A percentile compares a stretch with the other conserved stretches of the same genome.
phyloP scores from a whole-genome alignment of 257 asterid species.

The Perilla frutescens region DNA sequence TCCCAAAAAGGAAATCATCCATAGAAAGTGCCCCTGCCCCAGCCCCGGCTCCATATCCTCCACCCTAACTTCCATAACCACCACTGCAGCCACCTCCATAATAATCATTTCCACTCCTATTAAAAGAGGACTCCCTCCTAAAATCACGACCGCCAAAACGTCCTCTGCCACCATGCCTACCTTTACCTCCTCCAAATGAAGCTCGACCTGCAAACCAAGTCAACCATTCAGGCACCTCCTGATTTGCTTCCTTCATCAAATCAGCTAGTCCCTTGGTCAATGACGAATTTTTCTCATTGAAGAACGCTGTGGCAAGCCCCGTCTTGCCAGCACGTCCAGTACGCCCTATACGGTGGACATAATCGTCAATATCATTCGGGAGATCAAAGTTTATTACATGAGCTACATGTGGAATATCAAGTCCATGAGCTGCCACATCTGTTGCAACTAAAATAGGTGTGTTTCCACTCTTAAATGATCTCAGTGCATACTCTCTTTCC shows the following conservation, averaged over 20 bases:
- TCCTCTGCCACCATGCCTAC: constrained; percentile 64
- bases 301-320: constrained; percentile 88
- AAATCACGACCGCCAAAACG: constrained; percentile 85
- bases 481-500: constrained; percentile 81
- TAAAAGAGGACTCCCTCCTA: constrained; percentile 57
- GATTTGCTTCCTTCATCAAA: constrained; percentile 83
- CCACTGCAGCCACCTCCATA: constrained; percentile 45
- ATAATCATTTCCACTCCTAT: constrained; percentile 51
- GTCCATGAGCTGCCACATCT: constrained; percentile 91
- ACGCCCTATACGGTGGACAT: constrained; percentile 85
- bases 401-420: constrained; percentile 80
- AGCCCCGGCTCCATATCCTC: constrained; percentile 48
- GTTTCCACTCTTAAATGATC: constrained; percentile 81
- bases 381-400: constrained; percentile 84
- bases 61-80: constrained; percentile 39
- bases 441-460: constrained; percentile 88
- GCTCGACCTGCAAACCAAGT: constrained; percentile 62
- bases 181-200: constrained; percentile 57
- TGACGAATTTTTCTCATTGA: constrained; percentile 64
- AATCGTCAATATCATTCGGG: constrained; percentile 83
- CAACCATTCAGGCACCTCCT: constrained; percentile 89
- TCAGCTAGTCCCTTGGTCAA: constrained; percentile 71
- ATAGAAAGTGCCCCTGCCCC: constrained; percentile 49
- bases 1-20: no score
- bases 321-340: constrained; percentile 90